These are phyloP conservation scores for Lycium barbarum DNA, from an alignment of 257 asterid species.

Conservation along the genomic window DNA sequence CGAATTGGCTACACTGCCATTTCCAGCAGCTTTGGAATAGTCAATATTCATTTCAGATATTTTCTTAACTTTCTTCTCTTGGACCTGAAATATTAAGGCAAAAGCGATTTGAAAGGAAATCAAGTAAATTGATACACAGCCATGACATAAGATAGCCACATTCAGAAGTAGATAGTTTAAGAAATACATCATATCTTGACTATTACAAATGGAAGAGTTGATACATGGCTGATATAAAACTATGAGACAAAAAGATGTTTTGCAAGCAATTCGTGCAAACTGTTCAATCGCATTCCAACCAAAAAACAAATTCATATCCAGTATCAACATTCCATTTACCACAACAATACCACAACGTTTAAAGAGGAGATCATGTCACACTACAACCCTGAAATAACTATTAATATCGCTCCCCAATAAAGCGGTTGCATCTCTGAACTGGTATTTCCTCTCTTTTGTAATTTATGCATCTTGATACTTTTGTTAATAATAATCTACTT, in stretches of 20 bases:
- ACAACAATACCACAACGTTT: not conserved
- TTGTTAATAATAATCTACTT: too few relatives aligned
- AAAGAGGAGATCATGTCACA: constrained; percentile 19
- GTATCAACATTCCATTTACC: constrained; percentile 16
- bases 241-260: not conserved
- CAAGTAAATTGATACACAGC: constrained; percentile 13
- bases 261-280: not conserved
- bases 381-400: not conserved
- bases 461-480: too few relatives aligned
- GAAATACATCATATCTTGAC: constrained; percentile 11
- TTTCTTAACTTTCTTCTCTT: constrained; percentile 81
- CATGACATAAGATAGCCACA: constrained; percentile 24
- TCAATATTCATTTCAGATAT: constrained; percentile 59
- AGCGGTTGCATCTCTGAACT: not conserved
- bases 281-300: not conserved
- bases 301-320: constrained; percentile 10
- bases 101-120: constrained; percentile 31
- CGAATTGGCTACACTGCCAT: constrained; percentile 59
- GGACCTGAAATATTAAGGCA: constrained; percentile 54
- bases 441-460: too few relatives aligned
- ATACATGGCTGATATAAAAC: not conserved
- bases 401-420: not conserved
- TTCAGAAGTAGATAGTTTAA: not conserved
- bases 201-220: not conserved
- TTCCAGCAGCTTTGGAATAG: constrained; percentile 57